These are phyloP conservation scores for Auriscalpium orientale DNA, from an alignment of 768 basidiomycete genomes.

Conservation along the genomic window DNA sequence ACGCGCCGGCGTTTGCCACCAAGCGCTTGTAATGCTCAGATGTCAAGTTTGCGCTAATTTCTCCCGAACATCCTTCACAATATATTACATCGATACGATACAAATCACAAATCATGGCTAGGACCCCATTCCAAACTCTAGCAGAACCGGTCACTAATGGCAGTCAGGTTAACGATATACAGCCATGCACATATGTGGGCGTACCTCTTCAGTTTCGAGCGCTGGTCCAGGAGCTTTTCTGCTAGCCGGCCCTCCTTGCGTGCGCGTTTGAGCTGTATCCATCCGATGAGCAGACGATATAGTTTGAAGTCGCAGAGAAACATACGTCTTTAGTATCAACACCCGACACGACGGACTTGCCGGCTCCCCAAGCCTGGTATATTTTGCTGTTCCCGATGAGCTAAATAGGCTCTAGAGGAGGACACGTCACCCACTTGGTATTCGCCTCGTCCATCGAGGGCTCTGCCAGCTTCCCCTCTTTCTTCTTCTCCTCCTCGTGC, in stretches of 20 bases:
- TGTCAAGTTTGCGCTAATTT: too few relatives aligned
- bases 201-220: conserved; percentile 79
- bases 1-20: too few relatives aligned
- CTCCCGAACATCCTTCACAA: too few relatives aligned
- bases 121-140: not conserved
- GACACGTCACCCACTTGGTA: conserved; percentile 51
- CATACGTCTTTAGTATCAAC: conserved; percentile 70
- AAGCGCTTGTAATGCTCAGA: too few relatives aligned
- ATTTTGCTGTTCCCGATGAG: conserved; percentile 39
- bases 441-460: conserved; percentile 57
- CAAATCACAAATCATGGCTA: not conserved
- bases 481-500: conserved; percentile 46
- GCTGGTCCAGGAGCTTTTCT: conserved; percentile 71
- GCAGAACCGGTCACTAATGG: not conserved
- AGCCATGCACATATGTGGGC: conserved; percentile 1
- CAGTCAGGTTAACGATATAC: not conserved
- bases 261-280: conserved; percentile 62
- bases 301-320: not conserved
- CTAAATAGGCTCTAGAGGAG: not conserved
- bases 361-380: conserved; percentile 83
- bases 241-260: conserved; percentile 73
- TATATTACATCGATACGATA: not conserved
- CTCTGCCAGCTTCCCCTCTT: conserved; percentile 28
- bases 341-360: conserved; percentile 57
- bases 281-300: conserved; percentile 6